Base-by-base conservation (phyloP, 164 flowering plant species). In the Santalum album region DNA sequence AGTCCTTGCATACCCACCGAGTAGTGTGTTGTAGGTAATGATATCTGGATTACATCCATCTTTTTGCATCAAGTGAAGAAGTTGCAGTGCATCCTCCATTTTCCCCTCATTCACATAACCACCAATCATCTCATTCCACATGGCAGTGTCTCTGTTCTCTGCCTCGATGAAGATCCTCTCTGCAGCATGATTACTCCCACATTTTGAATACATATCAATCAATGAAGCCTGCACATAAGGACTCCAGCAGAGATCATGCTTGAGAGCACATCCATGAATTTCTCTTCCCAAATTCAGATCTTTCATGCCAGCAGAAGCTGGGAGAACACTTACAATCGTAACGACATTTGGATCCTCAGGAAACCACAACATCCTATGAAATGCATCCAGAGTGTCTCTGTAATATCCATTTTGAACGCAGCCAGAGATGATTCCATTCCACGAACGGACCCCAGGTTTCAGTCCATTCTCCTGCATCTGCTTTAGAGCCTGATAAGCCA, bases 371-470 rank as follows among this genome's bases (percentile, higher is more conserved):
- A 78, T 71, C 42, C 54, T 54, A 44, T n/a, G 1, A 46, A 67
- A 75, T 20, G 66, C 55, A 25, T 63, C 65, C 35, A 75, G 55
- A 59, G 80, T 77, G 58, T 73, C 75, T 27, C 64, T 66, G 50
- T 55, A 68, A 61, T 52, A 66, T 16, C 65, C 76, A 68, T 68
- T 71, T 29, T 66, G 67, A 24, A 69, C 69, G 59, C 74, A 73
- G 38, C 74, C 78, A 3, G 78, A 75, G 36, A 75, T 71, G 19
- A 78, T 58, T 18, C 77, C 80, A 63, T 78, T 75, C 83, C 80
- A 75, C 7, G 83, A 55, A 62, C 46, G 67, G 9, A 61, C 72
- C n/a, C 60, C 67, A n/a, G 83, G 78, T 27, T 51, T 62, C 55
- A 68, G 9, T 52, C 75, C 75, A 60, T 56, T 51, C 50, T 58